A percentile compares a stretch with the other conserved stretches of the same genome.
phyloP scores from a whole-genome alignment of 2,329 filamentous ascomycete genomes.

The Nigrospora oryzae region DNA sequence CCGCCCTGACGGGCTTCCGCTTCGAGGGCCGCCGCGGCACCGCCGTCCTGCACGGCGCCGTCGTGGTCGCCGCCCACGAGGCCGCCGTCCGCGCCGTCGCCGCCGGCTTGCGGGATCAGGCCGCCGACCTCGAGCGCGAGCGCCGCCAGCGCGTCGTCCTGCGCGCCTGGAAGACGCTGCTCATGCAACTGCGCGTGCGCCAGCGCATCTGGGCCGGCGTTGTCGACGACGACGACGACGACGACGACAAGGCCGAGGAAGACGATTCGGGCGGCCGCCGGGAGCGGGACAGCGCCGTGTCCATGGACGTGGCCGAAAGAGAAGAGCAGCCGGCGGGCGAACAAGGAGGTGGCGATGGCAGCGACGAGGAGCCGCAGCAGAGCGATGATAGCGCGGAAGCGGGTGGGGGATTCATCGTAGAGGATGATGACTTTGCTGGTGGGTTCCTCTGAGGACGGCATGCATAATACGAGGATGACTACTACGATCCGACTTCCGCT shows the following conservation, averaged over 20 bases:
- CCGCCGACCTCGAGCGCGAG: slow-evolving; percentile 55
- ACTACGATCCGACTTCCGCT: too few relatives aligned
- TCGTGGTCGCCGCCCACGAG: slow-evolving; percentile 63
- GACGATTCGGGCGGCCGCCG: slow-evolving; percentile 27
- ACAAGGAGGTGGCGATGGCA: slow-evolving; percentile 16
- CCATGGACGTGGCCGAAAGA: slow-evolving; percentile 32
- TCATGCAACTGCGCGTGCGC: slow-evolving; percentile 69
- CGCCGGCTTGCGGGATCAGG: slow-evolving; percentile 56
- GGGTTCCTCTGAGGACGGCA: slow-evolving; percentile 9
- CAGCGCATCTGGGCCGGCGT: slow-evolving; percentile 61
- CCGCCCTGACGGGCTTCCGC: slow-evolving; percentile 82
- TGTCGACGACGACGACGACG: slow-evolving; percentile 34
- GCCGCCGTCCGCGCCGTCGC: slow-evolving; percentile 68
- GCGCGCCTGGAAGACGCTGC: slow-evolving; percentile 65
- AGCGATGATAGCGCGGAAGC: slow-evolving; percentile 30
- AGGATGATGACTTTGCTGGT: slow-evolving; percentile 16
- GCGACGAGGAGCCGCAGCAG: slow-evolving; percentile 27
- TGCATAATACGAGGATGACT: too few relatives aligned
- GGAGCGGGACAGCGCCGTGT: slow-evolving; percentile 7
- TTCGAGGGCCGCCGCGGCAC: slow-evolving; percentile 84
- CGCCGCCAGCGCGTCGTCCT: slow-evolving; percentile 53
- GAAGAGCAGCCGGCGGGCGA: slow-evolving; percentile 30
- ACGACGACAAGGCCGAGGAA: slow-evolving; percentile 17
- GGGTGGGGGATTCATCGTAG: slow-evolving; percentile 36
- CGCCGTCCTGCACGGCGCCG: slow-evolving; percentile 68